phyloP scores from a whole-genome alignment of 352 stramenopile species.

The Phytophthora tubulina region DNA sequence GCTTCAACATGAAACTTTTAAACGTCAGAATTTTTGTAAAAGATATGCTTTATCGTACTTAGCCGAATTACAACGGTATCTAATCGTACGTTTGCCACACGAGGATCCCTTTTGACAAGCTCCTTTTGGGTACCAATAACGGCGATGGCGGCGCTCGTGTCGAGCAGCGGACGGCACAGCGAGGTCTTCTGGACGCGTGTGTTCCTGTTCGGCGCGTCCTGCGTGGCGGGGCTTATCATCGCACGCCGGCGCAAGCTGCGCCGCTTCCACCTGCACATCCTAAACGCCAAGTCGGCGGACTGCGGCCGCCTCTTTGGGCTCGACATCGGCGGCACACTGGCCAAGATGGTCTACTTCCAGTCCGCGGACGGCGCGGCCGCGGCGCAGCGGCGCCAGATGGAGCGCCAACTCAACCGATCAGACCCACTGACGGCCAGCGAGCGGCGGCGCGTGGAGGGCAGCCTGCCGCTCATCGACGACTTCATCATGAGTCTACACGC shows the following conservation, averaged over 20 bases:
- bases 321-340: conserved; percentile 94
- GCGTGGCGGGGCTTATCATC: conserved; percentile 73
- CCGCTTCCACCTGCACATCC: conserved; percentile 75
- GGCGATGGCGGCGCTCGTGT: too few species aligned
- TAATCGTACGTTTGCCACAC: too few species aligned
- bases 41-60: too few species aligned
- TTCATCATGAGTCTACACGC: conserved; percentile 60
- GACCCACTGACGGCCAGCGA: conserved; percentile 22
- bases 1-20: too few species aligned
- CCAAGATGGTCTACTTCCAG: conserved; percentile 96
- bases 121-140: too few species aligned
- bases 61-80: too few species aligned
- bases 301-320: conserved; percentile 88
- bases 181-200: conserved; percentile 76
- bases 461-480: conserved; percentile 61
- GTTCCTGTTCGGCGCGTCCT: conserved; percentile 78
- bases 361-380: conserved; percentile 48
- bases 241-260: conserved; percentile 75
- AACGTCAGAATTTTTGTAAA: too few species aligned
- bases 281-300: conserved; percentile 74
- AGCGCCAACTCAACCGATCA: conserved; percentile 35
- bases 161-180: conserved; percentile 29
- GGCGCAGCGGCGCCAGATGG: conserved; percentile 42
- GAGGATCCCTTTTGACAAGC: too few species aligned
- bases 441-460: conserved; percentile 46